Evolutionary conservation across 371 early-diverging fungal genomes (phyloP), one percentile per base, ranked within the genome.

Genomic region (Mucor piriformis): DNA sequence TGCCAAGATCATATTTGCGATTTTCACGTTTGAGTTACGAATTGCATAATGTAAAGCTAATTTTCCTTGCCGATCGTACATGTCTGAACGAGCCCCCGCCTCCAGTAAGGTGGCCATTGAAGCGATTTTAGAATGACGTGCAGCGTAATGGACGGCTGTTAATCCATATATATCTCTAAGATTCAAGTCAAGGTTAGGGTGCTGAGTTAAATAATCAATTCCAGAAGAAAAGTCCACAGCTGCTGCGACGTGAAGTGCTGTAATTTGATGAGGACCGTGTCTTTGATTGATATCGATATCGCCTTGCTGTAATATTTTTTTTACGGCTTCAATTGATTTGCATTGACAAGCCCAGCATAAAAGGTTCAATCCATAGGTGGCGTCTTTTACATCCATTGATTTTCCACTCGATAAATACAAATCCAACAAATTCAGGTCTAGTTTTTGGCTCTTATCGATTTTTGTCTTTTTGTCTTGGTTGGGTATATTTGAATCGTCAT

Each of bases 91-190:
- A 3, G 81, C 77, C 12, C 72, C 68, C 13, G 75, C 58, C 11
- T 71, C 57, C 18, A 83, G 48, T 20, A 77, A 53, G 0, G 63
- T n/a, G 16, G 29, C 48, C 7, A 12, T 27, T 3, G 58, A 16
- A 7, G n/a, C 21, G 15, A 15, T 6, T 3, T 35, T 24, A 20
- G 37, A 27, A 2, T 69, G 68, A 3, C 61, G 61, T 11, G 72
- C 64, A 32, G 73, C 66, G 24, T 70, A 50, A 27, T 60, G 47
- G 29, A 68, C 61, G 7, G 65, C 63, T 0, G 86, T 84, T 57
- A 88, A 85, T 18, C 91, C 91, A 40, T 72, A 70, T 3, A 72
- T 70, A 61, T 92, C 91, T 59, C 79, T 69, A 4, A 70, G 70
- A 69, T 88, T 74, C n/a, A 82, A 59, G 50, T 78, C 75, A 15